Base-by-base conservation (phyloP, 2,329 filamentous ascomycete genomes). In the Botrytis pseudocinerea region DNA sequence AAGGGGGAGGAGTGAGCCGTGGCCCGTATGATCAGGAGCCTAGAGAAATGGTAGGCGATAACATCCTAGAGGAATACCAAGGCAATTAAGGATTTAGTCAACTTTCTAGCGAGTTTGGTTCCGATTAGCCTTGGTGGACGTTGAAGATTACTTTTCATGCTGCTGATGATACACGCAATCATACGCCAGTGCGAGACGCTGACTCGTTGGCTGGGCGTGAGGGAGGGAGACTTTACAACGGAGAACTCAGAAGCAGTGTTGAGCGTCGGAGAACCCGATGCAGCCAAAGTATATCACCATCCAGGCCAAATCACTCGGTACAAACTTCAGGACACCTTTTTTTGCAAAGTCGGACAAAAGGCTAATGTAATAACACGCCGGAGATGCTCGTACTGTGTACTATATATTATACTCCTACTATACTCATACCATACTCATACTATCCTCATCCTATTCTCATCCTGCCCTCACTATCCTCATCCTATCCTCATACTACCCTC, bases 71-170 rank as follows among this genome's bases (percentile, higher is more conserved):
- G 38, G 38, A 62, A 62, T 18, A n/a, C 12, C 60, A 42, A 42
- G 38, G 20, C 25, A 18, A 62, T 42, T 12, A 40, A 62, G 16
- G 38, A 62, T 42, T n/a, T 42, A 42, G 38, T 62, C 16, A 42
- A 42, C 22, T 42, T 42, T 62, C 14, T 62, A 62, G 38, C n/a
- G 38, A 62, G 60, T 62, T 62, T 42, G 59, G 32, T 14, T 32
- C 38, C 38, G 12, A 20, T 60, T 38, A 38, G 28, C 16, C 18
- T 22, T 32, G 57, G 18, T 60, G 57, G 57, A 60, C 32, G 32
- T 61, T 61, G 32, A 44, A 44, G 61, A 63, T 63, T 63, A 44
- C 61, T 44, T 14, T 63, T 63, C 61, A 63, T 63, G 40, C 61
- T 62, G 60, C 38, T 18, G 38, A 42, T 40, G 38, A 40, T 38